phyloP scores from a whole-genome alignment of 164 flowering plant genomes.

The Berberis vulgaris region DNA sequence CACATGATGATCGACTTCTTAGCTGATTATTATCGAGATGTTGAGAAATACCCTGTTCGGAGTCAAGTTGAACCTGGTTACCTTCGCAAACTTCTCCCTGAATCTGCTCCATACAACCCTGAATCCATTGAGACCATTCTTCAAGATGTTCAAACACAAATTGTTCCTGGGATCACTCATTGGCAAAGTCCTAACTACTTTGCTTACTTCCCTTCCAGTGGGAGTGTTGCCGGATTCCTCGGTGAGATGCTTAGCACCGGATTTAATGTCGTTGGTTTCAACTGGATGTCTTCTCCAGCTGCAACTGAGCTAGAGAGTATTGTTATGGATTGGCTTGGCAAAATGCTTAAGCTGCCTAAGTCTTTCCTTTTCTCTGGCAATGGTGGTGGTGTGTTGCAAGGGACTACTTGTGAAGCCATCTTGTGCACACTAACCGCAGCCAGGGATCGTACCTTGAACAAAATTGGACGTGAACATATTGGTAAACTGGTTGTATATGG shows the following conservation, averaged over 20 bases:
- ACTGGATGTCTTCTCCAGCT: slow-evolving; percentile 37
- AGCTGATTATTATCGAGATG: slow-evolving; percentile 47
- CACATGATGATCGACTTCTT: slow-evolving; percentile 55
- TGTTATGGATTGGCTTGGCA: slow-evolving; percentile 51
- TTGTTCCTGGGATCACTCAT: slow-evolving; percentile 62
- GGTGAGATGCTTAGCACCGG: slow-evolving; percentile 64
- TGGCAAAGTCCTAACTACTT: slow-evolving; percentile 68
- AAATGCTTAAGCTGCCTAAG: slow-evolving; percentile 37
- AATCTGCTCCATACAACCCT: slow-evolving; percentile 39
- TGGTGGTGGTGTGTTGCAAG: slow-evolving; percentile 72
- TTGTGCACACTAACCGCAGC: slow-evolving; percentile 43
- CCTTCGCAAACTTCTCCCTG: slow-evolving; percentile 32
- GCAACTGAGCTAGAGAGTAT: slow-evolving; percentile 46
- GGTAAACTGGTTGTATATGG: slow-evolving; percentile 16
- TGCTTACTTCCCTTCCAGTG: slow-evolving; percentile 51
- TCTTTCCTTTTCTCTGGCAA: slow-evolving; percentile 39
- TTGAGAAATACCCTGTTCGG: slow-evolving; percentile 50
- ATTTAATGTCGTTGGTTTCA: slow-evolving; percentile 57
- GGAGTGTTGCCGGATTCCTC: slow-evolving; percentile 44
- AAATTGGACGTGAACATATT: slow-evolving; percentile 22
- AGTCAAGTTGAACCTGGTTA: slow-evolving; percentile 72
- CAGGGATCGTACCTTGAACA: slow-evolving; percentile 29
- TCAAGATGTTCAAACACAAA: slow-evolving; percentile 33
- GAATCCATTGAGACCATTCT: slow-evolving; percentile 47
- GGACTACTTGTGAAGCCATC: slow-evolving; percentile 60